A percentile compares a stretch with the other conserved stretches of the same genome.
Evolutionary conservation across 805 yeast species (phyloP).

Genomic region (Osmozyma mogii): DNA sequence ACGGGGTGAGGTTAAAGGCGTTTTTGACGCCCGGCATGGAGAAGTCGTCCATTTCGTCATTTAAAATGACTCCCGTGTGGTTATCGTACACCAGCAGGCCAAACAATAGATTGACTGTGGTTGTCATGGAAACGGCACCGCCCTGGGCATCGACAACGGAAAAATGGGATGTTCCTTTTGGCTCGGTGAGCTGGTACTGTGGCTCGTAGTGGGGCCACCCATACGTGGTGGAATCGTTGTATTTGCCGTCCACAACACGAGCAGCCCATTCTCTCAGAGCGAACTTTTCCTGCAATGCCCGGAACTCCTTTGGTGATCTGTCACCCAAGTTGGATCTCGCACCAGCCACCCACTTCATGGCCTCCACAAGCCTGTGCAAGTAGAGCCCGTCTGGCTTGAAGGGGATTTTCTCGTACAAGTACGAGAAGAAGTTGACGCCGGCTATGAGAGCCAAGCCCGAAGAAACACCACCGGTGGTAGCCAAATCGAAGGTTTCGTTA

Average conservation of each 20-base stretch:
- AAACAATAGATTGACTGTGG: constrained; percentile 77
- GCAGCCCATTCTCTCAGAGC: constrained; percentile 51
- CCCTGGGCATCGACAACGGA: constrained; percentile 67
- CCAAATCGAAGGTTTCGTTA: constrained; percentile 16
- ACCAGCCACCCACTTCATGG: constrained; percentile 91
- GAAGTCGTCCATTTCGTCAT: constrained; percentile 94
- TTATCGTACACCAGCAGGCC: constrained; percentile 82
- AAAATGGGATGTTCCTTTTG: constrained; percentile 87
- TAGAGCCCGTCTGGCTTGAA: constrained; percentile 22
- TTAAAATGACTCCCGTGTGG: constrained; percentile 71
- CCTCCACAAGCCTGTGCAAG: constrained; percentile 66
- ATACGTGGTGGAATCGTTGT: constrained; percentile 48
- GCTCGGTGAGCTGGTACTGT: constrained; percentile 65
- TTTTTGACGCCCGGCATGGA: constrained; percentile 63
- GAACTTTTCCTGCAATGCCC: constrained; percentile 32
- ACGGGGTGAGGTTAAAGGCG: constrained; percentile 76
- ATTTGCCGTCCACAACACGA: constrained; percentile 34
- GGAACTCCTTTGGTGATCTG: constrained; percentile 17
- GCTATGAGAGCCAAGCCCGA: constrained; percentile 77
- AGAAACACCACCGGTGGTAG: constrained; percentile 61
- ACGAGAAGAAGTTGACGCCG: constrained; percentile 55
- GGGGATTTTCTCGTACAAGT: constrained; percentile 20
- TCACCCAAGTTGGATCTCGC: constrained; percentile 86
- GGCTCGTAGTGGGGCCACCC: constrained; percentile 75
- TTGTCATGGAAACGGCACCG: constrained; percentile 80